Evolutionary conservation across 176 grass and related monocot genomes (phyloP).

Genomic region (Carex myosuroides): DNA sequence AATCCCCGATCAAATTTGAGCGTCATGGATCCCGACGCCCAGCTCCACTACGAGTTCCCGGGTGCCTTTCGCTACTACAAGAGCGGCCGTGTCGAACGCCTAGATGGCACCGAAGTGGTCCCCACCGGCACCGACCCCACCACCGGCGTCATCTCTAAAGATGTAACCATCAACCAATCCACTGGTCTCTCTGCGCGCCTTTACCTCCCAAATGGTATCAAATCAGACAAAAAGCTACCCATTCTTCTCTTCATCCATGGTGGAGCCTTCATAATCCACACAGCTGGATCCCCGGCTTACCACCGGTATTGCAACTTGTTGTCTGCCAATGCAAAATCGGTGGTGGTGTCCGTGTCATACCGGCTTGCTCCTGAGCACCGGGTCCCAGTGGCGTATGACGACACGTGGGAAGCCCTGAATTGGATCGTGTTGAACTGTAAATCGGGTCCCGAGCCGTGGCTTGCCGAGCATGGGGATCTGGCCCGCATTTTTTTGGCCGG

Average conservation of each 20-base stretch:
- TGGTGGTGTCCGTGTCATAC: conserved; percentile 58
- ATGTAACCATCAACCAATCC: conserved; percentile 35
- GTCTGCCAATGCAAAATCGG: conserved; percentile 23
- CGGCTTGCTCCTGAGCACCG: conserved; percentile 75
- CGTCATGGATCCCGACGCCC: conserved; percentile 38
- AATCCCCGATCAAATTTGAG: not conserved
- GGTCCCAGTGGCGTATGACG: conserved; percentile 78
- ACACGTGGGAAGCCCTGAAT: conserved; percentile 56
- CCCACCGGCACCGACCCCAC: conserved; percentile 37
- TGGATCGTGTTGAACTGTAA: conserved; percentile 31
- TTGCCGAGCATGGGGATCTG: conserved; percentile 46
- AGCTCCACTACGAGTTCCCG: conserved; percentile 44
- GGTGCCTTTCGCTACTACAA: conserved; percentile 42
- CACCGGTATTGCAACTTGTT: conserved; percentile 48
- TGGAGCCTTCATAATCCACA: conserved; percentile 72
- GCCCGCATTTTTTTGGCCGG: conserved; percentile 54
- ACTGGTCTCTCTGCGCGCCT: conserved; percentile 41
- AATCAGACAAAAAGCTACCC: conserved; percentile 34
- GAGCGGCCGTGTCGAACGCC: conserved; percentile 61
- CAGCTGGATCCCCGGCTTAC: conserved; percentile 45
- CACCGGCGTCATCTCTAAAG: conserved; percentile 57
- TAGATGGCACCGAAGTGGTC: conserved; percentile 45
- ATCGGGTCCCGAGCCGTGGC: conserved; percentile 38
- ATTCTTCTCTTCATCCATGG: conserved; percentile 83
- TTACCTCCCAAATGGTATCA: conserved; percentile 31